phyloP scores from a whole-genome alignment of 164 flowering plant genomes.

The Nymphaea thermarum region DNA sequence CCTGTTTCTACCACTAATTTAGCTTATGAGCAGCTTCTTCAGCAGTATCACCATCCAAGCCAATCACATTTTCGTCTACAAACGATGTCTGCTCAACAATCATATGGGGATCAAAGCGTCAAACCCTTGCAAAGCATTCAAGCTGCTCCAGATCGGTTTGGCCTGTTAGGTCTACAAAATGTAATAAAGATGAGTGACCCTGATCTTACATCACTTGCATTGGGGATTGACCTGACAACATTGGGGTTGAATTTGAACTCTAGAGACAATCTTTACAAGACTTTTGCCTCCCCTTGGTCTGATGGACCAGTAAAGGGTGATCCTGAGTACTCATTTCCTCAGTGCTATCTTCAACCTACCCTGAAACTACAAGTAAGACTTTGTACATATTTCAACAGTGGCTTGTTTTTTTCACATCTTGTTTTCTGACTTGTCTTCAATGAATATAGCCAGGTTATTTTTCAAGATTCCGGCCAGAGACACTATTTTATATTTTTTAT shows the following conservation, averaged over 20 bases:
- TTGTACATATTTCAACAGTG: background rate
- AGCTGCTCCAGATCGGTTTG: conserved; percentile 67
- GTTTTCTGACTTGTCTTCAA: background rate
- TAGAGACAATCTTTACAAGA: conserved; percentile 71
- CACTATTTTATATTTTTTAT: conserved; percentile 83
- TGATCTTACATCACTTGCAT: conserved; percentile 77
- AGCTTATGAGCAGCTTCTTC: conserved; percentile 78
- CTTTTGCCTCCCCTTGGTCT: conserved; percentile 94
- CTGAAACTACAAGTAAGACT: background rate
- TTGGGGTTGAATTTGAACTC: conserved; percentile 87
- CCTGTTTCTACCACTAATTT: conserved; percentile 65
- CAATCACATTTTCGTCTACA: conserved; percentile 79
- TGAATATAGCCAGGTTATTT: conserved; percentile 60
- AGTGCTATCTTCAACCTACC: conserved; percentile 41
- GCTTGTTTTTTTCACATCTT: background rate
- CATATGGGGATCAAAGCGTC: conserved; percentile 63
- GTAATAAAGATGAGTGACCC: conserved; percentile 85
- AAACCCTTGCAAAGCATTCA: conserved; percentile 59
- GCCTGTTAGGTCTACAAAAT: conserved; percentile 75
- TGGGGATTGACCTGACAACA: conserved; percentile 90
- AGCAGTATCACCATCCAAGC: conserved; percentile 74
- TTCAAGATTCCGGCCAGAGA: conserved; percentile 50
- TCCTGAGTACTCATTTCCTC: conserved; percentile 79
- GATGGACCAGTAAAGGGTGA: conserved; percentile 92
- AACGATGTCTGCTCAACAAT: conserved; percentile 60